These are phyloP conservation scores for Podospora anserina DNA, from an alignment of 495 filamentous ascomycete genomes.

Conservation along the genomic window DNA sequence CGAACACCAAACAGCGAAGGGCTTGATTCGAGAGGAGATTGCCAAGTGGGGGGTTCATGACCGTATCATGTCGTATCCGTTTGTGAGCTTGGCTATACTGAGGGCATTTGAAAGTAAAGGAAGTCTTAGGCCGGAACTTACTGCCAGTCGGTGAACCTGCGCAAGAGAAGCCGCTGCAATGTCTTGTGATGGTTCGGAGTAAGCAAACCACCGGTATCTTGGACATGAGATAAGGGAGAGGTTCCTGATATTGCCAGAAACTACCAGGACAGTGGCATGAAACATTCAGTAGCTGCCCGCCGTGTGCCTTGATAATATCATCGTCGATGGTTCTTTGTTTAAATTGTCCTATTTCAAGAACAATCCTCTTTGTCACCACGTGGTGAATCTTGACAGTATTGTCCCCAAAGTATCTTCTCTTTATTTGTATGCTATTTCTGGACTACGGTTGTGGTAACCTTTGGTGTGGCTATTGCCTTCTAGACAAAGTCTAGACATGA, in stretches of 20 bases:
- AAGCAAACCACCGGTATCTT: no score
- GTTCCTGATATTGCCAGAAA: no score
- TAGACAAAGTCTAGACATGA: not conserved
- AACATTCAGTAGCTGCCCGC: not conserved
- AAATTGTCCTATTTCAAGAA: not conserved
- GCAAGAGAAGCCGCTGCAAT: no score
- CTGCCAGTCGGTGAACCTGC: no score
- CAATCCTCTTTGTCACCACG: not conserved
- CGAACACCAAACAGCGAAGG: constrained; percentile 8
- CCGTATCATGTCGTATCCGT: constrained; percentile 50
- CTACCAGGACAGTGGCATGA: not conserved
- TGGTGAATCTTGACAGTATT: not conserved
- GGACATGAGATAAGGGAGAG: no score
- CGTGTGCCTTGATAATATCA: not conserved
- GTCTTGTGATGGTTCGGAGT: no score
- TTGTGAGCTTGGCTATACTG: constrained; percentile 59
- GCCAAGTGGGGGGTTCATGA: constrained; percentile 44
- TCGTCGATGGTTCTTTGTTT: not conserved
- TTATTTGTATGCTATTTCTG: not conserved
- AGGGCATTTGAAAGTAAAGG: constrained; percentile 50
- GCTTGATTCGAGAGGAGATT: constrained; percentile 34
- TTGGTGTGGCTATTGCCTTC: not conserved
- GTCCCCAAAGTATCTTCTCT: not conserved
- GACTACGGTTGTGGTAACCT: not conserved
- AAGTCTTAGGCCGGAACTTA: not conserved